Base-by-base conservation (phyloP, 2,329 filamentous ascomycete species). In the Aschersonia sp. region DNA sequence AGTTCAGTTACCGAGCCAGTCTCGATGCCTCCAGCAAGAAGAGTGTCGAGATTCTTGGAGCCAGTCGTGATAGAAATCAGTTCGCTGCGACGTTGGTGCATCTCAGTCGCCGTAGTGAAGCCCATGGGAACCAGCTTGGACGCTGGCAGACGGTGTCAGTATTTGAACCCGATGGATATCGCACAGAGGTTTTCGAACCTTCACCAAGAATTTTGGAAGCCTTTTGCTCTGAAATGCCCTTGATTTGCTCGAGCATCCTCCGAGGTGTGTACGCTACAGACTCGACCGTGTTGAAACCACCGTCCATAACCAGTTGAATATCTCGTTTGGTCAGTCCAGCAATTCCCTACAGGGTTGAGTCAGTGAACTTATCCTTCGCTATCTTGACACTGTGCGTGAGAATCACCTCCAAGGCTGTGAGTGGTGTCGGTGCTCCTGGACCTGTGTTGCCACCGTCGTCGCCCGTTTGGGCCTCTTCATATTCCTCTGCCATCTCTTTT, bases 91-190 rank as follows among this genome's bases (percentile, higher is more conserved):
- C 92, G 83, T 57, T 90, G 87, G 62, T 98, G 94, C 89, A 98
- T 98, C 67, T 98, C 94, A 0, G 92, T 98, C 4, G 92, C 92
- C 0, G 92, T 98, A 1, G 94, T 98, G 63, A 98, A 98, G 42
- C 92, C 92, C 89, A 98, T 95, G 0, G 92, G 92, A 1, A 98
- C 92, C 46, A 97, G 77, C 65, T 96, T 98, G 1, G 88, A 89
- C 31, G 90, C 90, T 94, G 37, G 2, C 2, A 11, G 41, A n/a
- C 1, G 4, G 9, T 32, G 11, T 61, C 37, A 61, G 51, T 32
- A 11, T 46, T 6, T 4, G 31, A 5, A 11, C 4, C 7, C 30
- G 14, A 4, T 1, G 42, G 5, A 3, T 6, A 6, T 5, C n/a
- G 11, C 5, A 29, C 12, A 22, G n/a, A 6, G 7, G 30, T 22